Base-by-base conservation (phyloP, 106 monocot genomes). In the Agapanthus africanus region DNA sequence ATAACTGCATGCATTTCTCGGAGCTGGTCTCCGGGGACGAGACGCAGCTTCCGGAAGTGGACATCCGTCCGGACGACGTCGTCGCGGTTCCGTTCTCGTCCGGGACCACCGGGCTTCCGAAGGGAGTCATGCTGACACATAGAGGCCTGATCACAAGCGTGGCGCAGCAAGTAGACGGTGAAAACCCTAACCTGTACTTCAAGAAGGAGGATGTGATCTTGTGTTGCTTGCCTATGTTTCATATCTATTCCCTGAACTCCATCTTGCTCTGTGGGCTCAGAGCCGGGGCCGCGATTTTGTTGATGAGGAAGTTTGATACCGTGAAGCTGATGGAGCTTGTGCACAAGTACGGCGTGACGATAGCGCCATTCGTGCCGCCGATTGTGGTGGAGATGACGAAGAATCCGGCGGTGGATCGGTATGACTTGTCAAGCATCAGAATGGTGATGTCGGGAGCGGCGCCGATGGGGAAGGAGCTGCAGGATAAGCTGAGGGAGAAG, bases 101-200 rank as follows among this genome's bases (percentile, higher is more conserved):
- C 13, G 94, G 94, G 14, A 94, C 94, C 9, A 94, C 94, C 18
- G 94, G 94, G 31, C 72, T 94, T 3, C 94, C 94, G 13, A 94
- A 94, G 64, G 94, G 94, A 10, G 94, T 90, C 38, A 90, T 94
- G 87, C 82, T 94, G 28, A 94, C 89, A 10, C 93, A 93, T 72
- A 22, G 77, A 38, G 76, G 79, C 23, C 78, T 89, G 27, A 75
- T 84, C 23, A 87, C 89, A 4, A 90, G 89, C 70, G 82, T 87
- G 6, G 86, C 93, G 0, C 89, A 89, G 76, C 89, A 86, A 40
- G 84, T 93, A 10, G 93, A 93, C 59, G 93, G 93, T 2, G 83
- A 86, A 4, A 93, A 88, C 70, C 93, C 93, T 4, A 88, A 88
- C 46, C 60, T 88, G 18, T 79, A 79, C 49, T 79, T 83, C 76